Base-by-base conservation (phyloP, 768 basidiomycete genomes). In the Mycena sanguinolenta region DNA sequence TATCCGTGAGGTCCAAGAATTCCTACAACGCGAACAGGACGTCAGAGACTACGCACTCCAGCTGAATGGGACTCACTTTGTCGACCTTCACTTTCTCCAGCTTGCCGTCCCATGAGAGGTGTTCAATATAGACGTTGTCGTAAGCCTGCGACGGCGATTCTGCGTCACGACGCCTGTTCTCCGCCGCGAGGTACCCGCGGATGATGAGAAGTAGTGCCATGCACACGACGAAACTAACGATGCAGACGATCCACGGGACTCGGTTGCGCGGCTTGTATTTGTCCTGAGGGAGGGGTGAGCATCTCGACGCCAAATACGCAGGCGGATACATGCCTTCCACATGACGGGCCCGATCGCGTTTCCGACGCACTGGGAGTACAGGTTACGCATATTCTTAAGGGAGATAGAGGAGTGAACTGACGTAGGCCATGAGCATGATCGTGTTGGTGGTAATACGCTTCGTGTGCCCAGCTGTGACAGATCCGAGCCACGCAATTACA, bases 1-100 rank as follows among this genome's bases (percentile, higher is more conserved):
- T 54, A 54, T 54, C 53, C 53, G 53, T 54, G 16, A 54, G 53
- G 53, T 54, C 53, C 28, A 54, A 30, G 17, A 54, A 54, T 54
- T 54, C 53, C 53, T 54, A 32, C 7, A 16, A 54, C 28, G 30
- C 53, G 10, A 16, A 30, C 53, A 54, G 17, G 16, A 54, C 53
- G 53, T 54, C 53, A 54, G 53, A 54, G 28, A 17, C 28, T 54
- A 25, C 25, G 17, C 16, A 53, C 53, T 54, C 28, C 28, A 30
- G 53, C 30, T 32, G 53, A 54, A 54, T 54, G 13, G 19, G 17
- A 54, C 53, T 32, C 53, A 54, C 53, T 21, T 54, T 54, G 53
- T 54, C 53, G 53, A 54, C 17, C 53, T 54, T 54, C 10, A 54
- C 53, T 30, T 54, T 54, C 53, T 54, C 53, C 53, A 21, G 7